phyloP scores from a whole-genome alignment of 345 rosid genomes.

The Melaleuca alternifolia region DNA sequence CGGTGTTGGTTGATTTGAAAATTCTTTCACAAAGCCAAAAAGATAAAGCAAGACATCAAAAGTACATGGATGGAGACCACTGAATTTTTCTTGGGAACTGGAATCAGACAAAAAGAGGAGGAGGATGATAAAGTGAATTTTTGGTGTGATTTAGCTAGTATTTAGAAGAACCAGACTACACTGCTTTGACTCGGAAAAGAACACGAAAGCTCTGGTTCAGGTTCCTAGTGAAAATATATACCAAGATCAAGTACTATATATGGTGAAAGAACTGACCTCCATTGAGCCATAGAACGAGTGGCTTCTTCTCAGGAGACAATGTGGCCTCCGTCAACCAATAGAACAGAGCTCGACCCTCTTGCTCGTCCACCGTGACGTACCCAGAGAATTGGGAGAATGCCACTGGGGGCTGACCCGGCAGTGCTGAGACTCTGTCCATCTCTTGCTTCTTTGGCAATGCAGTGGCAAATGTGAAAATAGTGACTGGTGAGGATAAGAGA shows the following conservation, averaged over 20 bases:
- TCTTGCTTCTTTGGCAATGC: slow-evolving; percentile 36
- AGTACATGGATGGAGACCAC: background rate
- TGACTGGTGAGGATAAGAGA: background rate
- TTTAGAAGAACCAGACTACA: background rate
- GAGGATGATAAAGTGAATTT: background rate
- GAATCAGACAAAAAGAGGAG: background rate
- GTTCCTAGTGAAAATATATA: background rate
- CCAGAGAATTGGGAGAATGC: slow-evolving; percentile 78
- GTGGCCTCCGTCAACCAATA: slow-evolving; percentile 84
- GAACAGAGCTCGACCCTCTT: slow-evolving; percentile 73
- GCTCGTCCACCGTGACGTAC: slow-evolving; percentile 58
- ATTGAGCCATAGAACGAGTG: slow-evolving; percentile 95
- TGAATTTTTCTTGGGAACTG: background rate
- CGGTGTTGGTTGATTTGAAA: background rate
- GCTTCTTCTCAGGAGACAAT: slow-evolving; percentile 40
- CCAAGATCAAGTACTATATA: background rate
- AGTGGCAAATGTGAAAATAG: background rate
- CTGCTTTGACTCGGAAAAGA: background rate
- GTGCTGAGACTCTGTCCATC: slow-evolving; percentile 55
- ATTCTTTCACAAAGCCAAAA: background rate
- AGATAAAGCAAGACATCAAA: background rate
- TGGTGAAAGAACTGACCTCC: slow-evolving; percentile 51
- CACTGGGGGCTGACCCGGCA: slow-evolving; percentile 83
- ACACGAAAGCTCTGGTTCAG: background rate
- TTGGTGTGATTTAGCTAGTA: background rate